Percentiles rank a stretch among this genome's conserved stretches.
Conservation (phyloP, 192 early-diverging fungal genomes). For the Gamsiella multidivaricata region DNA sequence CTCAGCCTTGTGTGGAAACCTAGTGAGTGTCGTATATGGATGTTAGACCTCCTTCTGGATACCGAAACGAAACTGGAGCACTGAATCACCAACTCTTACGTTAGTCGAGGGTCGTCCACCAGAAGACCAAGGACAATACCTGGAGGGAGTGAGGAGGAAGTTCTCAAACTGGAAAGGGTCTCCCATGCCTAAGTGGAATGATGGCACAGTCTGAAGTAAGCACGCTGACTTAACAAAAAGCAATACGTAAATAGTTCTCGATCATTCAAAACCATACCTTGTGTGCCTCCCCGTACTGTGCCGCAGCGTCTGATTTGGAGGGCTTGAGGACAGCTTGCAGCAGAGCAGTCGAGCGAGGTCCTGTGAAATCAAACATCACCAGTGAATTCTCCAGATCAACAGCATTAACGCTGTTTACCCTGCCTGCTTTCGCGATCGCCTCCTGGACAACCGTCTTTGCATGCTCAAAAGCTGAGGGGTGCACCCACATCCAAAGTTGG, state of each 20-base stretch:
- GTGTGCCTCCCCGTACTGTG: constrained; percentile 48
- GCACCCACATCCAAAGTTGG: constrained; percentile 84
- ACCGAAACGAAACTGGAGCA: too few species aligned
- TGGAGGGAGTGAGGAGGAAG: constrained; percentile 79
- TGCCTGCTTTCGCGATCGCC: constrained; percentile 19
- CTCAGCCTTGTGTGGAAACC: constrained; percentile 67
- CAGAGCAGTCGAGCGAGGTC: constrained; percentile 83
- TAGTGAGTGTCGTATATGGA: neutral
- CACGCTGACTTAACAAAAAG: neutral
- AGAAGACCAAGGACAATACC: constrained; percentile 83
- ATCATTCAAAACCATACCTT: constrained; percentile 40
- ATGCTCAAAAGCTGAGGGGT: constrained; percentile 72
- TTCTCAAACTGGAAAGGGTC: constrained; percentile 59
- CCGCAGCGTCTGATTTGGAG: constrained; percentile 13
- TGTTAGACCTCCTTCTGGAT: neutral
- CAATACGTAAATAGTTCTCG: neutral
- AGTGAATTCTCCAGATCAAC: constrained; percentile 69
- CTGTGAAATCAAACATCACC: constrained; percentile 87
- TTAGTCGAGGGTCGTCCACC: constrained; percentile 88
- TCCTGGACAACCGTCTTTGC: constrained; percentile 51
- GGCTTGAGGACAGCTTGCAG: constrained; percentile 72
- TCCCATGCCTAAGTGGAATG: constrained; percentile 55
- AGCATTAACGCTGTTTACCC: constrained; percentile 10
- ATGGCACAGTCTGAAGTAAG: neutral
- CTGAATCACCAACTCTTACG: constrained; percentile 58